A percentile compares a stretch with the other conserved stretches of the same genome.
Conservation (phyloP, 208 protist genomes). For the Trypanosoma avium region DNA sequence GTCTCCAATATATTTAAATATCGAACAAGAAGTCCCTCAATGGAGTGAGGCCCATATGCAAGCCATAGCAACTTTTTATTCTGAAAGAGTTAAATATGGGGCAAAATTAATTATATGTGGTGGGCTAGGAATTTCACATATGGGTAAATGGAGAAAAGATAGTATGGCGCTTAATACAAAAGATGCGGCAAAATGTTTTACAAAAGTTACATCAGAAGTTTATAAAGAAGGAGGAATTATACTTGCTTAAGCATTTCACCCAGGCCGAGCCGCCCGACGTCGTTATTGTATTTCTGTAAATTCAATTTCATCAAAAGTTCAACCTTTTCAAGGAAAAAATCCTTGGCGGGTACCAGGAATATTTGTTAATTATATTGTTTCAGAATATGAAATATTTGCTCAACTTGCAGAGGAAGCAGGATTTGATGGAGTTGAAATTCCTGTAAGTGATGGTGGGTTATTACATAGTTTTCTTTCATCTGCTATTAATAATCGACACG, state of each 20-base stretch:
- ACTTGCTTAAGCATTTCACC: slow-evolving; percentile 92
- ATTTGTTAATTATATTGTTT: slow-evolving; percentile 79
- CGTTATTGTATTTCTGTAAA: slow-evolving; percentile 55
- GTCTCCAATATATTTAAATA: slow-evolving; percentile 87
- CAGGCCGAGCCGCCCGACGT: slow-evolving; percentile 77
- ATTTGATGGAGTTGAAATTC: slow-evolving; percentile 95
- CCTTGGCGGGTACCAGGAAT: slow-evolving; percentile 57
- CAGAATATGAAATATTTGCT: slow-evolving; percentile 85
- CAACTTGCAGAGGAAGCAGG: slow-evolving; percentile 90
- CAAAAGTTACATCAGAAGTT: slow-evolving; percentile 81
- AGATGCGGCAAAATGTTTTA: slow-evolving; percentile 71
- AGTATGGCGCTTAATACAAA: slow-evolving; percentile 72
- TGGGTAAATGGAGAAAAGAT: slow-evolving; percentile 80
- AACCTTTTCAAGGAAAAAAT: slow-evolving; percentile 47
- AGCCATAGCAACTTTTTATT: slow-evolving; percentile 81
- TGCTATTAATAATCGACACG: slow-evolving; percentile 86
- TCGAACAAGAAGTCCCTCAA: slow-evolving; percentile 58
- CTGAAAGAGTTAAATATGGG: slow-evolving; percentile 75
- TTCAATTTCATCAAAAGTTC: slow-evolving; percentile 55
- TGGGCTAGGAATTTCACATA: slow-evolving; percentile 79
- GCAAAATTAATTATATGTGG: slow-evolving; percentile 90
- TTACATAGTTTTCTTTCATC: slow-evolving; percentile 93
- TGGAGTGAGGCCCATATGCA: slow-evolving; percentile 69
- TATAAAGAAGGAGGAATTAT: slow-evolving; percentile 87
- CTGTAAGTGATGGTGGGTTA: slow-evolving; percentile 92